Base-by-base conservation (phyloP, 805 yeast species). In the Starmerella vitae region DNA sequence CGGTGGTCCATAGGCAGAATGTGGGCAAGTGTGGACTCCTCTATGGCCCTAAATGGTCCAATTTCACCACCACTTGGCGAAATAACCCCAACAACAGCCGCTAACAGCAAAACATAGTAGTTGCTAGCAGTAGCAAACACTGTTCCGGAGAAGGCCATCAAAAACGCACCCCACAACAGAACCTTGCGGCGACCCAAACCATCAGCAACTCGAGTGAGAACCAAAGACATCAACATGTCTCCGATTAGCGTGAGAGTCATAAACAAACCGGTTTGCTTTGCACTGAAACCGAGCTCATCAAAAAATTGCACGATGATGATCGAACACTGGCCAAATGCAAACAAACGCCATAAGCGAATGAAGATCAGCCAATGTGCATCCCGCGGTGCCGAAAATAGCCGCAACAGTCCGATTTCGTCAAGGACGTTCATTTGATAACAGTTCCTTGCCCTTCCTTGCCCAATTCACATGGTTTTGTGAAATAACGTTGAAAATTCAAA, bases 61-160 rank as follows among this genome's bases (percentile, higher is more conserved):
- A 86, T 80, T 51, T 83, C 94, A 50, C 77, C 84, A 21, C 94
- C 93, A 22, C 83, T 74, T 1, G 93, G 88, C 2, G 93, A 80
- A 7, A 83, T 78, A 13, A 83, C 93, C 1, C 94, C 94, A 24
- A 81, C 42, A 3, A 80, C 70, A 3, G 93, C 88, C 5, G 91
- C 88, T 2, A 66, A 12, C 20, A 83, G 59, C 30, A 83, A 61
- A 2, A 77, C 45, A 43, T 59, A 52, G 54, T 65, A 83, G 47
- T 71, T 70, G 29, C 71, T 64, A 40, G 64, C 63, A 12, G 60
- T 57, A 4, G 77, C 71, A 55, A 83, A 83, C 0, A 70, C 67
- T 1, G 70, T 25, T 1, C 93, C 93, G 14, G 91, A 68, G 0
- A 62, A 46, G 3, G 70, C 49, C 93, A 83, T 83, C 66, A 79